Evolutionary conservation across 768 basidiomycete species (phyloP).

Genomic region (Rhizopogon roseolus): DNA sequence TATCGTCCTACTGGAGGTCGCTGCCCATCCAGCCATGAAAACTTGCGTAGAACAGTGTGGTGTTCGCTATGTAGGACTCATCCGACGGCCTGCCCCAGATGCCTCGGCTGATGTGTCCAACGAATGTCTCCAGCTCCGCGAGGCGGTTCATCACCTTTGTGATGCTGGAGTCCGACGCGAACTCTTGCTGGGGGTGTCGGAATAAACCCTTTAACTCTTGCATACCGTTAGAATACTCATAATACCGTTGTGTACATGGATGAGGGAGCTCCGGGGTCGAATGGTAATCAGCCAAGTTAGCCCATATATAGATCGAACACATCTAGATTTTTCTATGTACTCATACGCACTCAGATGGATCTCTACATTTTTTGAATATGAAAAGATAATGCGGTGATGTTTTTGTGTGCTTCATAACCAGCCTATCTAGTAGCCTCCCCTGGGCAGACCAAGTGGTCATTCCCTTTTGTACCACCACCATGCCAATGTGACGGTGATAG

Average conservation of each 20-base stretch:
- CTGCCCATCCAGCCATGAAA: constrained; percentile 31
- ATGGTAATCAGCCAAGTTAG: too few species aligned
- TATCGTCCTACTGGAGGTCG: constrained; percentile 26
- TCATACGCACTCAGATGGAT: too few species aligned
- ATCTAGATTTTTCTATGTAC: too few species aligned
- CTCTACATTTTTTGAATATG: too few species aligned
- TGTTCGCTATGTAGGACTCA: constrained; percentile 22
- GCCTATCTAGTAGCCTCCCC: too few species aligned
- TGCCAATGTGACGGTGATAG: too few species aligned
- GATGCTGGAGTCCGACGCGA: background rate
- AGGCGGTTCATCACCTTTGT: background rate
- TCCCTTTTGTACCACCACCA: too few species aligned
- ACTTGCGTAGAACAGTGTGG: constrained; percentile 30
- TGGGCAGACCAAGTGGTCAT: too few species aligned
- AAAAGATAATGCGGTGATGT: too few species aligned
- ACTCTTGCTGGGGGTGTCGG: background rate
- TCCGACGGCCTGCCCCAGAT: constrained; percentile 25
- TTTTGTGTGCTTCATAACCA: too few species aligned
- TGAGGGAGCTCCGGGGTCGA: too few species aligned
- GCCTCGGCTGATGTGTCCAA: background rate
- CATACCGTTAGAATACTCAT: background rate
- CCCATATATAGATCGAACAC: too few species aligned
- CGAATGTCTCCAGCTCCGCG: background rate
- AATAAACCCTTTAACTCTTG: background rate
- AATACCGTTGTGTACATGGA: background rate